Evolutionary conservation across 208 protist genomes (phyloP).

Genomic region (Leishmania lainsoni): DNA sequence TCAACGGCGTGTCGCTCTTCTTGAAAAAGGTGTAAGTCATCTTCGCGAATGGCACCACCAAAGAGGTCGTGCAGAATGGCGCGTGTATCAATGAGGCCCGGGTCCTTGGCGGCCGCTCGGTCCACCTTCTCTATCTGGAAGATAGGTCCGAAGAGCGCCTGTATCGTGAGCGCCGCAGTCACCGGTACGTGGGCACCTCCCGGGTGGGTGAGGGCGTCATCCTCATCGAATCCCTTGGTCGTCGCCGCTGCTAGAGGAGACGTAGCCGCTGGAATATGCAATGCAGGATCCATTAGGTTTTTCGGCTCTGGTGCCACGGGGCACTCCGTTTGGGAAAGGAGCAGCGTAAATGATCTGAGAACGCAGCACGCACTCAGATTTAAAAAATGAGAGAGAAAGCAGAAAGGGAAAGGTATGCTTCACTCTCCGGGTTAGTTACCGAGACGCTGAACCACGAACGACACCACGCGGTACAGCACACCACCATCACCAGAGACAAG

Average conservation of each 20-base stretch:
- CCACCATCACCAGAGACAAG: not conserved
- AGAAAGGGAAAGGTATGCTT: not conserved
- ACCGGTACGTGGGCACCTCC: not conserved
- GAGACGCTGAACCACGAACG: not conserved
- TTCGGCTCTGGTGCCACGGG: not conserved
- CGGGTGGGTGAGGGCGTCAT: not conserved
- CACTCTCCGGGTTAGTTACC: not conserved
- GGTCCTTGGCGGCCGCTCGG: conserved; percentile 35
- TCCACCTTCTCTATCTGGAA: conserved; percentile 44
- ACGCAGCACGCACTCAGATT: too few relatives aligned
- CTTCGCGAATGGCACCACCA: conserved; percentile 45
- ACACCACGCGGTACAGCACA: not conserved
- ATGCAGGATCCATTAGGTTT: not conserved
- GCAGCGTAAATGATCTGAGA: not conserved
- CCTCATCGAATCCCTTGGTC: conserved; percentile 25
- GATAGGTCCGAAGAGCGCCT: conserved; percentile 67
- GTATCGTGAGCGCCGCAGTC: conserved; percentile 27
- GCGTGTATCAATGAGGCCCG: conserved; percentile 63
- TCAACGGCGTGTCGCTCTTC: conserved; percentile 25
- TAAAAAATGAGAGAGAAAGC: not conserved
- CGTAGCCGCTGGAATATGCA: not conserved
- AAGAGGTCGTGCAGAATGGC: conserved; percentile 62
- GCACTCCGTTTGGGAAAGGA: not conserved
- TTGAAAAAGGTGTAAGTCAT: conserved; percentile 45
- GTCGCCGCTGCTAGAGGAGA: conserved; percentile 14